Base-by-base conservation (phyloP, 163 green algal species). In the Volvox carteri region DNA sequence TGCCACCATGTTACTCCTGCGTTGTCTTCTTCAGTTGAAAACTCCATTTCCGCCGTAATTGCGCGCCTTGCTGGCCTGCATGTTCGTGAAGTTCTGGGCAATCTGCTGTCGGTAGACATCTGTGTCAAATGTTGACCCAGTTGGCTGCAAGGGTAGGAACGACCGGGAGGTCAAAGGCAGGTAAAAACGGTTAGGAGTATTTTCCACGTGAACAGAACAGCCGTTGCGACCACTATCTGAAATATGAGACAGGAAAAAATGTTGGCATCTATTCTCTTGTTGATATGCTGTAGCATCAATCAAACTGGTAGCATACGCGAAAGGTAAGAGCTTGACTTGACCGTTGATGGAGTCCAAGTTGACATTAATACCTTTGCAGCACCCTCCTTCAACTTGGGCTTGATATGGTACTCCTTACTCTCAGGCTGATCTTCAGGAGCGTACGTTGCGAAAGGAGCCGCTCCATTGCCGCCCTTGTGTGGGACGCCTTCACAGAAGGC, bases 371-470 rank as follows among this genome's bases (percentile, higher is more conserved):
- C 80, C 65, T 87, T 87, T 30, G 18, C 19, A 30, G 80, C 80
- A 18, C 80, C 80, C n/a, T 87, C 80, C 80, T 87, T 87, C 21
- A 74, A 11, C 80, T 87, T 87, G 30, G 80, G 80, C 65, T 87
- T 87, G 18, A 19, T 41, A 33, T 79, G 62, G 39, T 79, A 78
- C 28, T 77, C 60, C 42, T 77, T 77, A 2, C 8, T 23, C 1
- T 4, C 41, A 62, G 11, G 12, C 2, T 67, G 33, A 8, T 73
- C 58, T 9, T 35, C 42, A 2, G 62, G 12, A 4, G 18, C n/a
- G 33, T 78, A 87, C 1, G 80, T 87, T 33, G 80, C 80, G 44
- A 87, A 87, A 28, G 80, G 80, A 19, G 80, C 80, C 1, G 44
- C 44, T 18, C 23, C 44, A 30, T 56, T 56, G 33, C 19, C 44